Base-by-base conservation (phyloP, 768 basidiomycete species). In the Boletus rex-veris region DNA sequence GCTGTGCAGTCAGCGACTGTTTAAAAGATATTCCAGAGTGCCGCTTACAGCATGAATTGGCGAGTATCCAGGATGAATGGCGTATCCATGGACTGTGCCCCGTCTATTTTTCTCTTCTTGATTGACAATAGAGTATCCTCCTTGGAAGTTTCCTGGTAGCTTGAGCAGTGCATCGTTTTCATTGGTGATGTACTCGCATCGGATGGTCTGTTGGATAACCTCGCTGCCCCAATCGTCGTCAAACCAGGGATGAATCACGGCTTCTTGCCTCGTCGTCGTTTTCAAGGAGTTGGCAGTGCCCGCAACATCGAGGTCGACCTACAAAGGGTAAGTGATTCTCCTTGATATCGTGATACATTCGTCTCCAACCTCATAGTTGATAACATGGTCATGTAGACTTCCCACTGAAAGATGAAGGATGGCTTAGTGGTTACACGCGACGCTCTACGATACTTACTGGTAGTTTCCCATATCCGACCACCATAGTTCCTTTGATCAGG, bases 291-390 rank as follows among this genome's bases (percentile, higher is more conserved):
- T 87, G 11, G 71, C 62, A n/a, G 70, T 69, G 3, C 85, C 84
- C 2, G 72, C 83, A 40, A 87, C 74, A 54, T 87, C 85, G 36
- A 87, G 77, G 55, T 87, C 85, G 57, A 86, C 78, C 70, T 81
- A 57, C 35, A 36, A 57, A 49, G 15, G 42, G 52, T 60, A 7
- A 57, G 26, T 36, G 10, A 45, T 38, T 35, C 9, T 15, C 30
- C 15, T 26, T n/a, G 46, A 31, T 18, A 11, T 21, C 24, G 30
- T 12, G 26, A 42, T 33, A 42, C 40, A 45, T 37, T 7, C 19
- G 19, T 41, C 11, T 26, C 55, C 11, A n/a, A 75, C 79, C 67
- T 81, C 82, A 68, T 74, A 83, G 64, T 84, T 84, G 63, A 87
- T 81, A 35, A 86, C 78, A 59, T 85, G 84, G 63, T 87, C 84